Evolutionary conservation across 2,329 filamentous ascomycete species (phyloP).

Genomic region (Acrodontium crateriforme): DNA sequence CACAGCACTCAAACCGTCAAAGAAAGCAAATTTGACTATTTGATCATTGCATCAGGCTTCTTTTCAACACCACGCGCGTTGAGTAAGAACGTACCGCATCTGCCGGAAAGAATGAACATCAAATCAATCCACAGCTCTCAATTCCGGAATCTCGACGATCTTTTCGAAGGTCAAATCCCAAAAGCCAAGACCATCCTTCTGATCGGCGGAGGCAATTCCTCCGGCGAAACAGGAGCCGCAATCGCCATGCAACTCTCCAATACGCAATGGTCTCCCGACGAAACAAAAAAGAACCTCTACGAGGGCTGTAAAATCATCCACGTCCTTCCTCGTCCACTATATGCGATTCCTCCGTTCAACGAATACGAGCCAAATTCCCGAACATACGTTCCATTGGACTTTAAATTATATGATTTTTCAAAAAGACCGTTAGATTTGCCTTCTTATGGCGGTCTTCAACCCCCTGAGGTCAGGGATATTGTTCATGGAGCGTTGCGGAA

Average conservation of each 20-base stretch:
- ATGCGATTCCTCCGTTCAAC: constrained; percentile 49
- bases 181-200: constrained; percentile 43
- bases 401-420: constrained; percentile 56
- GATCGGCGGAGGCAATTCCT: constrained; percentile 71
- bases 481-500: constrained; percentile 14
- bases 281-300: constrained; percentile 11
- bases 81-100: constrained; percentile 32
- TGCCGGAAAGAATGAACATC: constrained; percentile 7
- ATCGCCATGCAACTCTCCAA: constrained; percentile 60
- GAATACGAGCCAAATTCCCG: constrained; percentile 24
- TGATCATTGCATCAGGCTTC: constrained; percentile 63
- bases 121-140: constrained; percentile 55
- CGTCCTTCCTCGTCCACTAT: constrained; percentile 54
- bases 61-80: constrained; percentile 51
- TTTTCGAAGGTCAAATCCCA: constrained; percentile 10
- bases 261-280: constrained; percentile 38
- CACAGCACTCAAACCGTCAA: constrained; percentile 5
- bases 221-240: constrained; percentile 60
- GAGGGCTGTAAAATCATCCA: constrained; percentile 48
- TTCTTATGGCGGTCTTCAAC: constrained; percentile 52
- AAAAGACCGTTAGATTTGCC: constrained; percentile 44
- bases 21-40: constrained; percentile 45
- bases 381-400: constrained; percentile 58
- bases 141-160: constrained; percentile 41
- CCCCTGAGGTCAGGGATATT: constrained; percentile 32